These are phyloP conservation scores for Xylariaceae sp. DNA, from an alignment of 2,329 filamentous ascomycete species.

Conservation along the genomic window DNA sequence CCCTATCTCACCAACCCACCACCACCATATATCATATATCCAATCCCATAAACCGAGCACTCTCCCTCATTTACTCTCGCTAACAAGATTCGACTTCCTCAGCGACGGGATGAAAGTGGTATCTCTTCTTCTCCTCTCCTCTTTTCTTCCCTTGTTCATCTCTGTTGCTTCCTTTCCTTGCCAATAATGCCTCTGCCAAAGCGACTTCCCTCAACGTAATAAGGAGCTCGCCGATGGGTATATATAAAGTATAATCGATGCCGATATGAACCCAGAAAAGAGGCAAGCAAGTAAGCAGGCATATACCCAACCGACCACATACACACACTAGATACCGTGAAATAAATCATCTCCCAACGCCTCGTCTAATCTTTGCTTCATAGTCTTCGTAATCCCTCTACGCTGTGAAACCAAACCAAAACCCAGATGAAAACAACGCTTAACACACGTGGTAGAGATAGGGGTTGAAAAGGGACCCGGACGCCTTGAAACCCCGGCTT, in stretches of 20 bases:
- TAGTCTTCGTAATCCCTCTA: slow-evolving; percentile 3
- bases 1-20: background rate
- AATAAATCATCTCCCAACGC: slow-evolving; percentile 15
- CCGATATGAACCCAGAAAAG: slow-evolving; percentile 5
- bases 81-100: slow-evolving; percentile 16
- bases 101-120: slow-evolving; percentile 8
- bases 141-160: too few species aligned
- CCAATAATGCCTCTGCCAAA: too few species aligned
- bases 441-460: background rate
- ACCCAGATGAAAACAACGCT: background rate
- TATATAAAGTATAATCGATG: too few species aligned
- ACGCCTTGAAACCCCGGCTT: too few species aligned
- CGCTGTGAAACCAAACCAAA: too few species aligned
- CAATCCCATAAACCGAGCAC: background rate
- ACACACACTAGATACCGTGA: slow-evolving; percentile 5
- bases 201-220: background rate
- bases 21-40: background rate
- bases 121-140: too few species aligned
- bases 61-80: background rate
- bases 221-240: background rate
- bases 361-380: slow-evolving; percentile 16
- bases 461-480: too few species aligned
- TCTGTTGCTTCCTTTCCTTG: too few species aligned
- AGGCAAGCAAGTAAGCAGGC: background rate
- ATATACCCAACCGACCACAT: too few species aligned